These are phyloP conservation scores for Chamaecyparis obtusa DNA, from an alignment of 75 land plant species.

Conservation along the genomic window DNA sequence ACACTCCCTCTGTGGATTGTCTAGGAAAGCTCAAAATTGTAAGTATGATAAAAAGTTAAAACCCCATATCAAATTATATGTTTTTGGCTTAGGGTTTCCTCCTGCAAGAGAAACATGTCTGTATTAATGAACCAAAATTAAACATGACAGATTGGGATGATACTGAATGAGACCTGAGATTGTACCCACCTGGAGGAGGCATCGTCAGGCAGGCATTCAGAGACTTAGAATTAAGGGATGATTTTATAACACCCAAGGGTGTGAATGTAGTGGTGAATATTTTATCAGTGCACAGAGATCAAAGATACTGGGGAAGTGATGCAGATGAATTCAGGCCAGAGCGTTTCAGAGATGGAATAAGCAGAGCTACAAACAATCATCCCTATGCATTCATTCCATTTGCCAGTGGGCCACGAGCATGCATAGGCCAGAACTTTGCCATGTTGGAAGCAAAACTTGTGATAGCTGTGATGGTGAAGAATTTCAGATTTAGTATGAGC, in stretches of 20 bases:
- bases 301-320: constrained; percentile 55
- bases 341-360: constrained; percentile 23
- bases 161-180: too few species aligned
- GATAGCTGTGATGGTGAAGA: constrained; percentile 16
- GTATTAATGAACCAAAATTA: too few species aligned
- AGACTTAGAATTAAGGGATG: constrained; percentile 30
- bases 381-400: constrained; percentile 13
- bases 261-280: too few species aligned
- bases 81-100: too few species aligned
- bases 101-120: too few species aligned
- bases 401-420: constrained; percentile 25
- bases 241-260: constrained; percentile 12
- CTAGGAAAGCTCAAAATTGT: too few species aligned
- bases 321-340: constrained; percentile 60
- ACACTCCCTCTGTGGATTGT: too few species aligned
- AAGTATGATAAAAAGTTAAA: too few species aligned
- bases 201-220: constrained; percentile 31
- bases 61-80: too few species aligned
- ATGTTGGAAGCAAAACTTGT: constrained; percentile 26
- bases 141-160: too few species aligned
- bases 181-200: background rate
- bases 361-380: constrained; percentile 26
- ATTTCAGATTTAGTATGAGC: constrained; percentile 15
- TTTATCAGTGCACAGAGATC: constrained; percentile 6
- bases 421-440: constrained; percentile 35